phyloP scores from a whole-genome alignment of 306 rosid genomes.

The Arachis hypogaea region DNA sequence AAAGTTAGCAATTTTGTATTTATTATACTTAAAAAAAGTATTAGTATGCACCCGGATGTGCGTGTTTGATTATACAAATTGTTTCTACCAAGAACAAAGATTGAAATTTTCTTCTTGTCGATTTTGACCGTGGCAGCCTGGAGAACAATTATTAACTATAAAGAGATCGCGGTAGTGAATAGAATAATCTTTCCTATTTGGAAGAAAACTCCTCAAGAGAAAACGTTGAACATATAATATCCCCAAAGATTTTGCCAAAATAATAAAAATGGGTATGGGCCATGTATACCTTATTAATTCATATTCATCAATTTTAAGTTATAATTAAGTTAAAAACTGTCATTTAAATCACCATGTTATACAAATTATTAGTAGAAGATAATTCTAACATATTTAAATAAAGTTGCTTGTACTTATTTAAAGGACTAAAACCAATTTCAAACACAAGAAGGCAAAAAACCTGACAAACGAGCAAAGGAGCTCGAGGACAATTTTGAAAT shows the following conservation, averaged over 20 bases:
- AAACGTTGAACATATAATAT: background rate
- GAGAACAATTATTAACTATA: background rate
- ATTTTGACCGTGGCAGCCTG: constrained; percentile 23
- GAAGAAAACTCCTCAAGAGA: background rate
- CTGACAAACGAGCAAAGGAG: no score
- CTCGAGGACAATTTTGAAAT: no score
- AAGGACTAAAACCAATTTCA: no score
- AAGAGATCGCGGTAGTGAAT: background rate
- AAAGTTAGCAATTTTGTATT: constrained; percentile 39
- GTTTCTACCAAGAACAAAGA: constrained; percentile 32
- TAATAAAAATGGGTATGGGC: background rate
- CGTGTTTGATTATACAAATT: constrained; percentile 27
- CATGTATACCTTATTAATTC: background rate
- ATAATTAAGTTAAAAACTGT: no score
- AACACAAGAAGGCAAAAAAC: no score
- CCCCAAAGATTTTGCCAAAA: background rate
- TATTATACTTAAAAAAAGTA: constrained; percentile 4
- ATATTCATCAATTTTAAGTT: no score
- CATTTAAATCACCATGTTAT: no score
- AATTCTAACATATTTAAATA: no score
- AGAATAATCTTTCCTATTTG: background rate
- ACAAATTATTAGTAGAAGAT: no score
- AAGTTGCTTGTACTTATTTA: no score
- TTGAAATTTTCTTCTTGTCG: constrained; percentile 25
- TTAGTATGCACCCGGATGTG: background rate